Base-by-base conservation (phyloP, 768 basidiomycete species). In the Rhodosporidiobolus sp. region DNA sequence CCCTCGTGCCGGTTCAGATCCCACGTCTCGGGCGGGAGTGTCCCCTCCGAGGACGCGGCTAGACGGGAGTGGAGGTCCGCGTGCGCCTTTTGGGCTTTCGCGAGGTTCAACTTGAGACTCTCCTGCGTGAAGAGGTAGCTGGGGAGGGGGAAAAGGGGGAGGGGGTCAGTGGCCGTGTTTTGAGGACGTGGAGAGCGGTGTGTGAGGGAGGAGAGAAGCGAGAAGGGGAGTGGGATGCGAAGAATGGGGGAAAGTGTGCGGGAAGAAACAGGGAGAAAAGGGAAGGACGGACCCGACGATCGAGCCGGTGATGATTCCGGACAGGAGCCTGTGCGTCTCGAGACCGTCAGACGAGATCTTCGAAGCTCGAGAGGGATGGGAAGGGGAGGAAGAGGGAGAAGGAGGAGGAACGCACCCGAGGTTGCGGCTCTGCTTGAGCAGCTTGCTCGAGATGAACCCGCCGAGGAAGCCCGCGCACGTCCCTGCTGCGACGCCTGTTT, bases 71-170 rank as follows among this genome's bases (percentile, higher is more conserved):
- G n/a, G 45, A 70, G 50, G 17, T 52, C 38, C 19, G 35, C 49
- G 26, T 60, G 58, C 30, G 71, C 48, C 28, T 28, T 7, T 4
- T 34, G 56, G 3, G 57, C 63, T 49, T 73, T 73, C 8, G 63
- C 53, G 26, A 73, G 52, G 24, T 73, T 50, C 5, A 69, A 22
- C 67, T 73, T 73, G 63, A 73, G 66, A 4, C 57, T 55, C 52
- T 68, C 72, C 60, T 65, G 63, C 20, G 72, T 68, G 57, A 73
- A 67, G 46, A 73, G 53, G 49, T 73, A 73, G 24, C 67, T 69
- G 55, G 2, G 26, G 14, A 16, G 38, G 14, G 52, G 3, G 6
- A 19, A 26, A 34, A 7, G 16, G 16, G n/a, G 2, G 30, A 16
- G 22, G n/a, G n/a, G n/a, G n/a, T n/a, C n/a, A n/a, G n/a, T n/a